Conservation (phyloP, 495 filamentous ascomycete species). For the Xylaria flabelliformis region DNA sequence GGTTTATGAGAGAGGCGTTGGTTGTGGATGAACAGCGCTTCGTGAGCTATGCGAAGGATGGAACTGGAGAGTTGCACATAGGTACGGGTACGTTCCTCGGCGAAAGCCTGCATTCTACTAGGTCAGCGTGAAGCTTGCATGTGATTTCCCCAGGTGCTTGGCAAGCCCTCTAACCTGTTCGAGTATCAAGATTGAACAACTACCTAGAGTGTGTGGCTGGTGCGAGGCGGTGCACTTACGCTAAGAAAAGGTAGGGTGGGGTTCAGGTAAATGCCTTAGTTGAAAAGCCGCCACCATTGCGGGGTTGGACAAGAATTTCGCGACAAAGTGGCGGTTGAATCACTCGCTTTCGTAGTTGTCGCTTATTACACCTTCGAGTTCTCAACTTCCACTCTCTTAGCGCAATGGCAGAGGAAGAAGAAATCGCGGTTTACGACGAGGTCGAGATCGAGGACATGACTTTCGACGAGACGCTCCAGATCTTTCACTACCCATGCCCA, state of each 20-base stretch:
- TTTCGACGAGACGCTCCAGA: constrained; percentile 78
- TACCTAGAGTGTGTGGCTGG: constrained; percentile 8
- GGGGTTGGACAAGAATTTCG: constrained; percentile 24
- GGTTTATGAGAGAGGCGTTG: not conserved
- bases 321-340: constrained; percentile 12
- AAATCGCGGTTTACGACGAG: constrained; percentile 88
- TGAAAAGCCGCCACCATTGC: constrained; percentile 18
- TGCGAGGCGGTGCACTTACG: not conserved
- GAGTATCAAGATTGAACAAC: not conserved
- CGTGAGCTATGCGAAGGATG: constrained; percentile 3
- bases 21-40: not conserved
- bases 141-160: constrained; percentile 36
- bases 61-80: constrained; percentile 5
- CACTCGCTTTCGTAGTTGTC: not conserved
- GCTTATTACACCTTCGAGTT: not conserved
- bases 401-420: constrained; percentile 70
- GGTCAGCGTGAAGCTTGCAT: constrained; percentile 40
- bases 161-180: not conserved
- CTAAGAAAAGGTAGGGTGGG: not conserved
- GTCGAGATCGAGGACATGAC: constrained; percentile 99
- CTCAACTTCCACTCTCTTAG: not conserved
- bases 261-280: not conserved
- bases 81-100: constrained; percentile 39
- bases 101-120: constrained; percentile 34
- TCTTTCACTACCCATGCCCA: constrained; percentile 95